Evolutionary conservation across 495 filamentous ascomycete species (phyloP).

Genomic region (Xylaria nigripes): DNA sequence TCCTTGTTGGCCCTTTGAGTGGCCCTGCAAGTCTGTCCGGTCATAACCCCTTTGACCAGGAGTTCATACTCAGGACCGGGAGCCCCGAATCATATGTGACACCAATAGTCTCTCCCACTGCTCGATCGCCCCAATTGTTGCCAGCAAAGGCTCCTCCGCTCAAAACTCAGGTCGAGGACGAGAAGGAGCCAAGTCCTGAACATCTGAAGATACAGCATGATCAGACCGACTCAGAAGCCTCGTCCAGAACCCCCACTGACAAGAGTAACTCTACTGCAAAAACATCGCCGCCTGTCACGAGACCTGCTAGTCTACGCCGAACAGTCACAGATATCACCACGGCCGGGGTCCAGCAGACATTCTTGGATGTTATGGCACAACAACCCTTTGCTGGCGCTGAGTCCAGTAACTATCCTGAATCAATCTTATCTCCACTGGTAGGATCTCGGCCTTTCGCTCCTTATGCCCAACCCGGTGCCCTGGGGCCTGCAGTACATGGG

Average conservation of each 20-base stretch:
- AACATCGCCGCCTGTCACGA: constrained; percentile 46
- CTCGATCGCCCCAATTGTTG: constrained; percentile 7
- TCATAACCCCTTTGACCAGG: constrained; percentile 73
- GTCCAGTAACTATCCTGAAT: constrained; percentile 36
- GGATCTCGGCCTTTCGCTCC: constrained; percentile 33
- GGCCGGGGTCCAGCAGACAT: constrained; percentile 65
- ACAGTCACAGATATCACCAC: constrained; percentile 77
- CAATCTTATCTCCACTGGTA: constrained; percentile 30
- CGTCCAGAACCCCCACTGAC: constrained; percentile 49
- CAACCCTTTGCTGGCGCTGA: constrained; percentile 64
- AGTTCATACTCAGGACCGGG: constrained; percentile 50
- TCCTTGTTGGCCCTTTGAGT: constrained; percentile 54
- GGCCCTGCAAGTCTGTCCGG: constrained; percentile 60
- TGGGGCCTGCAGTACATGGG: constrained; percentile 54
- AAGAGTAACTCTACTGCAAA: constrained; percentile 46
- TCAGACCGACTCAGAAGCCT: constrained; percentile 38
- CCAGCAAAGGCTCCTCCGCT: constrained; percentile 3
- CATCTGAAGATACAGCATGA: constrained; percentile 11
- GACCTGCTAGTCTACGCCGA: constrained; percentile 70
- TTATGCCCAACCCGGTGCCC: constrained; percentile 21
- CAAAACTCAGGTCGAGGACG: constrained; percentile 5
- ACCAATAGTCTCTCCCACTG: constrained; percentile 30
- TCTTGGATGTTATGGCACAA: constrained; percentile 81
- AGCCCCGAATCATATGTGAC: constrained; percentile 44
- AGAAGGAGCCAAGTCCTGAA: not conserved